Percentiles rank a stretch among this genome's conserved stretches.
phyloP scores from a whole-genome alignment of 2,329 filamentous ascomycete species.

The Sarocladium brachiariae region DNA sequence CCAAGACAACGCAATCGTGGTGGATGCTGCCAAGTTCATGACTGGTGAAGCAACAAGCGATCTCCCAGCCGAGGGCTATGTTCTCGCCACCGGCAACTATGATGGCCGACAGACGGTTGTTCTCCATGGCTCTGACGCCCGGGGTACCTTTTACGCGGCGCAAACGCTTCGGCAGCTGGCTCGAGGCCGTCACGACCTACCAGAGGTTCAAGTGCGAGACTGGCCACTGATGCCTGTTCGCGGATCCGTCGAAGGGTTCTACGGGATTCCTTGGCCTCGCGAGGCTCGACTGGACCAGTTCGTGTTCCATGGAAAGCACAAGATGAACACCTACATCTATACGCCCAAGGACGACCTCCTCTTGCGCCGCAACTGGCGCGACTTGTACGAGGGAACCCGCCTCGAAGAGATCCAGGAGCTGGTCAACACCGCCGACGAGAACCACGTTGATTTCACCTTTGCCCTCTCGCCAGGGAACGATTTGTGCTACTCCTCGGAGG shows the following conservation, averaged over 20 bases:
- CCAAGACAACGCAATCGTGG: conserved; percentile 10
- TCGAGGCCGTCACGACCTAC: conserved; percentile 2
- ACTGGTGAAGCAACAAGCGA: conserved; percentile 10
- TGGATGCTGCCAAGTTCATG: conserved; percentile 11
- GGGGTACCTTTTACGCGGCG: conserved; percentile 14
- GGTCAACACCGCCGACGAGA: conserved; percentile 13
- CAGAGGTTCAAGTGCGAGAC: conserved; percentile 12
- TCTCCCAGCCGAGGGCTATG: conserved; percentile 13
- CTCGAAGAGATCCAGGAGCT: conserved; percentile 14
- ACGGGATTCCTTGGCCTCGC: conserved; percentile 15
- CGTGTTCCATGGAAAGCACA: conserved; percentile 14
- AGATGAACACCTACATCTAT: conserved; percentile 15
- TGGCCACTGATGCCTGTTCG: conserved; percentile 15
- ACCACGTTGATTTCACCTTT: conserved; percentile 14
- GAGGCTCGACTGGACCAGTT: conserved; percentile 14
- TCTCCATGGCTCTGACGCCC: conserved; percentile 13
- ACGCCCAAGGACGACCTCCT: conserved; percentile 13
- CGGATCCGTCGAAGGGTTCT: conserved; percentile 15
- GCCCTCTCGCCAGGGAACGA: conserved; percentile 14
- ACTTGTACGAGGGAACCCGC: conserved; percentile 11
- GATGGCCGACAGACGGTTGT: conserved; percentile 10
- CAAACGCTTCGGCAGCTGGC: conserved; percentile 14
- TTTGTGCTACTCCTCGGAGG: conserved; percentile 14
- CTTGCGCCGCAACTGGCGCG: conserved; percentile 10
- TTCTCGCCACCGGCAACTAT: conserved; percentile 11